phyloP scores from a whole-genome alignment of 768 basidiomycete species.

The Psilocybe cubensis region DNA sequence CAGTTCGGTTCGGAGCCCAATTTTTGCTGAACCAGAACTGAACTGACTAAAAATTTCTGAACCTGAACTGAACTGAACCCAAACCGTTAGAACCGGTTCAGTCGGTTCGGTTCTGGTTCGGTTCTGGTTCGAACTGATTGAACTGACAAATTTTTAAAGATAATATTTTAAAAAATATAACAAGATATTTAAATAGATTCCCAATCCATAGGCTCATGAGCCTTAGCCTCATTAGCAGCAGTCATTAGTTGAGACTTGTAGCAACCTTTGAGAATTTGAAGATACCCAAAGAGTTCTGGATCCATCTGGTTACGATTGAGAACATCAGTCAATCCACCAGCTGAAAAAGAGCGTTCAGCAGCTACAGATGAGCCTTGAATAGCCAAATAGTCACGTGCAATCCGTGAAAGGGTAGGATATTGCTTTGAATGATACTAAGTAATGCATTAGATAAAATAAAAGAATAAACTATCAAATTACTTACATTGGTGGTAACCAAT shows the following conservation, averaged over 20 bases:
- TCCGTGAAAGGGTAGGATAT: slow-evolving; percentile 16
- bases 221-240: background rate
- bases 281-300: slow-evolving; percentile 14
- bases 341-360: slow-evolving; percentile 30
- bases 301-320: slow-evolving; percentile 12
- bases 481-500: too few relatives aligned
- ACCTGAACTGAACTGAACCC: too few relatives aligned
- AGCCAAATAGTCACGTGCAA: slow-evolving; percentile 22
- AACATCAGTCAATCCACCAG: slow-evolving; percentile 21
- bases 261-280: slow-evolving; percentile 24
- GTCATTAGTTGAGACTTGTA: background rate
- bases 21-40: too few relatives aligned
- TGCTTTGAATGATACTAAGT: background rate
- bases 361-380: slow-evolving; percentile 30
- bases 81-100: too few relatives aligned
- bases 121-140: background rate
- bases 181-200: background rate
- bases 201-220: background rate
- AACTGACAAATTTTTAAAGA: background rate
- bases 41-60: too few relatives aligned
- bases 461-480: too few relatives aligned
- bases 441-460: background rate
- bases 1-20: too few relatives aligned
- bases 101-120: background rate
- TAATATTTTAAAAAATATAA: background rate